phyloP scores from a whole-genome alignment of 192 early-diverging fungal species.

The Backusella parvicylindrica region DNA sequence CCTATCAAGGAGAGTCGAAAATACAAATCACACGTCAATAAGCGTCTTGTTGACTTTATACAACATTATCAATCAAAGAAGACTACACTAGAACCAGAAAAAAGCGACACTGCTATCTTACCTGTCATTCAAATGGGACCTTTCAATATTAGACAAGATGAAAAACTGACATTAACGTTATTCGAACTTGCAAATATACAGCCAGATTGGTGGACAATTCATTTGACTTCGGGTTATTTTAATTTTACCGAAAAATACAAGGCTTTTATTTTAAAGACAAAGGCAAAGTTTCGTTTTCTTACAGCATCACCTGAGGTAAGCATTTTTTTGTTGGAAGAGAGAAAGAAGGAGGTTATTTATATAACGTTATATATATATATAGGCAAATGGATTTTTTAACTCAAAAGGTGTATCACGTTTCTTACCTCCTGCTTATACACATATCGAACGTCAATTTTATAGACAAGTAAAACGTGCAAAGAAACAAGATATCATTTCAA shows the following conservation, averaged over 20 bases:
- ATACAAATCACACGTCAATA: slow-evolving; percentile 54
- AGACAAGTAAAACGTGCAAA: slow-evolving; percentile 38
- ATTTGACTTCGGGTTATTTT: slow-evolving; percentile 90
- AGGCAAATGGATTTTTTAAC: slow-evolving; percentile 92
- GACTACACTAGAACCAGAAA: slow-evolving; percentile 15
- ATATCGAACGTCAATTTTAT: slow-evolving; percentile 74
- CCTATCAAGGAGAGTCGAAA: slow-evolving; percentile 53
- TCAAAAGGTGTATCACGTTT: slow-evolving; percentile 82
- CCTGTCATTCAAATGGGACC: slow-evolving; percentile 89
- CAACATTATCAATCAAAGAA: slow-evolving; percentile 15
- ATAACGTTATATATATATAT: background rate
- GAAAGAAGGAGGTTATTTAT: background rate
- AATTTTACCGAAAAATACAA: slow-evolving; percentile 80
- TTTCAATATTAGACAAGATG: slow-evolving; percentile 78
- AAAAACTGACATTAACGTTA: slow-evolving; percentile 57
- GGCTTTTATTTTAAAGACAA: slow-evolving; percentile 52
- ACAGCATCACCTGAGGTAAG: slow-evolving; percentile 84
- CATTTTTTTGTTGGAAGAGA: background rate
- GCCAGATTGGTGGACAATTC: slow-evolving; percentile 49
- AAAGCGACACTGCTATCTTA: slow-evolving; percentile 64
- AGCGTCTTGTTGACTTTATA: slow-evolving; percentile 50
- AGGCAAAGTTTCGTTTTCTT: slow-evolving; percentile 66
- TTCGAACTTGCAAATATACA: slow-evolving; percentile 50
- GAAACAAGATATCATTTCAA: slow-evolving; percentile 50
- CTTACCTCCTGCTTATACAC: slow-evolving; percentile 89